These are phyloP conservation scores for Tylopilus intermedius DNA, from an alignment of 768 basidiomycete species.

Conservation along the genomic window DNA sequence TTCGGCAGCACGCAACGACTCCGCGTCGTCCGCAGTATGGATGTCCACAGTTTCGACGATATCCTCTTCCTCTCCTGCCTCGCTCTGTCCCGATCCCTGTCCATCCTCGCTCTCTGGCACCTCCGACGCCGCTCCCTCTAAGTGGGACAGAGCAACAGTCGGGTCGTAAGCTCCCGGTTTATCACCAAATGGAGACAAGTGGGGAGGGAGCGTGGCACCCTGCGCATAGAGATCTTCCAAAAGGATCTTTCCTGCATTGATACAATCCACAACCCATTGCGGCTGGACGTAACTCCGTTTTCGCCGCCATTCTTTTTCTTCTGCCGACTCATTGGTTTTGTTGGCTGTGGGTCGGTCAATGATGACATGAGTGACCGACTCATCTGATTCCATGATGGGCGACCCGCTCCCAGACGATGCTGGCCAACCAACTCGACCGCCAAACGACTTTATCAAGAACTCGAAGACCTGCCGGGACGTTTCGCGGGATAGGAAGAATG, in stretches of 20 bases:
- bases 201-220: slow-evolving; percentile 84
- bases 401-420: slow-evolving; percentile 77
- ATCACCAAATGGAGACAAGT: slow-evolving; percentile 92
- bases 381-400: slow-evolving; percentile 70
- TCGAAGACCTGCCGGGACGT: slow-evolving; percentile 89
- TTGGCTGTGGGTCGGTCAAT: slow-evolving; percentile 77
- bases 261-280: slow-evolving; percentile 96
- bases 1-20: slow-evolving; percentile 79
- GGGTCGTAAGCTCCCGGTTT: slow-evolving; percentile 74
- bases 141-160: slow-evolving; percentile 29
- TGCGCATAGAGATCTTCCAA: slow-evolving; percentile 83
- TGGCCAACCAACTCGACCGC: slow-evolving; percentile 90
- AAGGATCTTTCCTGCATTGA: slow-evolving; percentile 81
- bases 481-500: slow-evolving; percentile 92
- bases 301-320: slow-evolving; percentile 56
- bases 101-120: slow-evolving; percentile 29
- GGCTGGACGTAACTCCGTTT: slow-evolving; percentile 90
- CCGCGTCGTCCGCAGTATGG: slow-evolving; percentile 47
- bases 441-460: slow-evolving; percentile 87
- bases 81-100: slow-evolving; percentile 16
- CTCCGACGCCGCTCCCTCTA: slow-evolving; percentile 23
- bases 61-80: slow-evolving; percentile 24
- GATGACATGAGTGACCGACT: slow-evolving; percentile 89
- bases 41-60: slow-evolving; percentile 28
- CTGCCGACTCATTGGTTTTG: slow-evolving; percentile 44